A percentile compares a stretch with the other conserved stretches of the same genome.
These are phyloP conservation scores for Fusarium sp. DNA, from an alignment of 2,329 filamentous ascomycete genomes.

Conservation along the genomic window DNA sequence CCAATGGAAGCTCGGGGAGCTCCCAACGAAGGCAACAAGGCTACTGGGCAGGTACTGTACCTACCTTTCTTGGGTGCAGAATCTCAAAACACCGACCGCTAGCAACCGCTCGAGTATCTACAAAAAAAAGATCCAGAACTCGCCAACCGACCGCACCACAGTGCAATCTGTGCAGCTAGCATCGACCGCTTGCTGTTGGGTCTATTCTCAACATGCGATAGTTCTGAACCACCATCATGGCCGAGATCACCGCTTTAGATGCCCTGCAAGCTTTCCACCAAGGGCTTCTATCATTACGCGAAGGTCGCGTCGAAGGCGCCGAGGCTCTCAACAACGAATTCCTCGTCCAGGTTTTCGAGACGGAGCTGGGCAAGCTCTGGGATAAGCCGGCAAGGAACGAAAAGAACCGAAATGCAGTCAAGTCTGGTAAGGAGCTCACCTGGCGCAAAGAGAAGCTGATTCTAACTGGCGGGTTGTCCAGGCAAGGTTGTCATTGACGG, in stretches of 20 bases:
- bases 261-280: constrained; percentile 86
- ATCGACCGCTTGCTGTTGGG: constrained; percentile 29
- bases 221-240: constrained; percentile 66
- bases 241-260: constrained; percentile 77
- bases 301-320: constrained; percentile 69
- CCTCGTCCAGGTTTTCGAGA: constrained; percentile 75
- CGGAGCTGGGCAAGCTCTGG: constrained; percentile 77
- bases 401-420: constrained; percentile 76
- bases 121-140: constrained; percentile 33
- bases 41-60: constrained; percentile 15
- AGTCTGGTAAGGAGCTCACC: constrained; percentile 64
- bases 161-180: constrained; percentile 38
- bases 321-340: constrained; percentile 78
- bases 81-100: constrained; percentile 44
- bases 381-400: constrained; percentile 81
- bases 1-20: constrained; percentile 41
- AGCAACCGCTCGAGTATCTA: constrained; percentile 23
- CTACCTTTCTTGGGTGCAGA: constrained; percentile 32
- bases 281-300: constrained; percentile 81
- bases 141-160: constrained; percentile 36
- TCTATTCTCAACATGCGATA: constrained; percentile 58
- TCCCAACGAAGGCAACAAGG: constrained; percentile 44
- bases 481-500: constrained; percentile 80
- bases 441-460: constrained; percentile 11
- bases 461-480: constrained; percentile 50